phyloP scores from a whole-genome alignment of 768 basidiomycete species.

The Vararia minispora region DNA sequence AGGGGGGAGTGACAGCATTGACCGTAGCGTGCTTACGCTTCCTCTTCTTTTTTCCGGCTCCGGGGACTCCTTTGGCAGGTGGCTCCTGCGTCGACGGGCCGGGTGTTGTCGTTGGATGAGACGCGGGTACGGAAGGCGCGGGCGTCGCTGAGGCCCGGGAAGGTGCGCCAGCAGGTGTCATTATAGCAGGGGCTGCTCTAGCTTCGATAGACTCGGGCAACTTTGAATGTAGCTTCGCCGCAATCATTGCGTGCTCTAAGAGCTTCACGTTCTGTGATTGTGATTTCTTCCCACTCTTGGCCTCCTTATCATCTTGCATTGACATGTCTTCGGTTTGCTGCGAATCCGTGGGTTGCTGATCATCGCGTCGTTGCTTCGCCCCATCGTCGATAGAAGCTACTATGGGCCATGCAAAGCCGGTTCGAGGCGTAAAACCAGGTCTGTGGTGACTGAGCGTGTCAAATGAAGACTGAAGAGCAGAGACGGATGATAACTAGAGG shows the following conservation, averaged over 20 bases:
- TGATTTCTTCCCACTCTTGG: too few relatives aligned
- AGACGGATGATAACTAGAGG: slow-evolving; percentile 59
- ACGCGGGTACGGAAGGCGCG: slow-evolving; percentile 20
- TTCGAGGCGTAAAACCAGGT: slow-evolving; percentile 76
- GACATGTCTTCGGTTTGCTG: slow-evolving; percentile 7
- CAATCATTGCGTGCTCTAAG: too few relatives aligned
- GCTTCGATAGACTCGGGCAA: too few relatives aligned
- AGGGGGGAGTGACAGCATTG: too few relatives aligned
- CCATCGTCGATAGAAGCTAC: slow-evolving; percentile 37
- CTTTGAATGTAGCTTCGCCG: too few relatives aligned
- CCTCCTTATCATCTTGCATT: too few relatives aligned
- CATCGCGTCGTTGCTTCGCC: slow-evolving; percentile 31
- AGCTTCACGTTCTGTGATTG: too few relatives aligned
- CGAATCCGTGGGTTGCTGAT: slow-evolving; percentile 8
- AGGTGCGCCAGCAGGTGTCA: slow-evolving; percentile 15
- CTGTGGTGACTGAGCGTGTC: slow-evolving; percentile 60
- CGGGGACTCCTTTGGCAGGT: slow-evolving; percentile 33
- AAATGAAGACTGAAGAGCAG: slow-evolving; percentile 66
- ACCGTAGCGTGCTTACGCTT: slow-evolving; percentile 45
- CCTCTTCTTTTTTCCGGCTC: slow-evolving; percentile 60
- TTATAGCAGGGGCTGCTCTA: too few relatives aligned
- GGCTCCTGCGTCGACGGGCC: slow-evolving; percentile 37
- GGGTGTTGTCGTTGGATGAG: slow-evolving; percentile 24
- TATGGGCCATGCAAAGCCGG: slow-evolving; percentile 81
- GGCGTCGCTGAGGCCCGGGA: slow-evolving; percentile 23